Evolutionary conservation across 768 basidiomycete genomes (phyloP).

Genomic region (Tricholoma furcatifolium): DNA sequence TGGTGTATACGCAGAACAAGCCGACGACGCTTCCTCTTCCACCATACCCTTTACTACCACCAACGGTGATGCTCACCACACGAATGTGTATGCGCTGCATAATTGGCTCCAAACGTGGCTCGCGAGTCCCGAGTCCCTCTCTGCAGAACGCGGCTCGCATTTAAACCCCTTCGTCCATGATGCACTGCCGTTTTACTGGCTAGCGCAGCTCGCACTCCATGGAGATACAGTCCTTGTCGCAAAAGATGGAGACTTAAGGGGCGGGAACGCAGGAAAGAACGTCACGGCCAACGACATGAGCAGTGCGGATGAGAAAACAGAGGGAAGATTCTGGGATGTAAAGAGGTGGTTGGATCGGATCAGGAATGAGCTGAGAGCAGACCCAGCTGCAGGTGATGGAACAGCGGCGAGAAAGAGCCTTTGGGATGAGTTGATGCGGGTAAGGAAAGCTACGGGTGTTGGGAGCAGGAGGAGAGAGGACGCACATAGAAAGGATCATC

Average conservation of each 20-base stretch:
- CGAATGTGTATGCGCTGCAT: slow-evolving; percentile 40
- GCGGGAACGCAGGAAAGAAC: background rate
- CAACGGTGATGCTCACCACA: background rate
- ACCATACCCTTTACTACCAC: too few species aligned
- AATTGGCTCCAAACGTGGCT: slow-evolving; percentile 62
- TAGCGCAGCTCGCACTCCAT: slow-evolving; percentile 54
- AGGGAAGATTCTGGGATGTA: slow-evolving; percentile 44
- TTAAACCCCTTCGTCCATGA: slow-evolving; percentile 38
- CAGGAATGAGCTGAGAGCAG: slow-evolving; percentile 41
- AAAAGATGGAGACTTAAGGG: background rate
- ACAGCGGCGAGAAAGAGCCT: slow-evolving; percentile 39
- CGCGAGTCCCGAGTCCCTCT: slow-evolving; percentile 32
- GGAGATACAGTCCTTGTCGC: slow-evolving; percentile 34
- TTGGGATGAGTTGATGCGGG: slow-evolving; percentile 49
- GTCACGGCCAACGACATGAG: background rate
- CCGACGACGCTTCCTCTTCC: slow-evolving; percentile 12
- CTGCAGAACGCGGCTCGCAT: slow-evolving; percentile 21
- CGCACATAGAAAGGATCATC: slow-evolving; percentile 13
- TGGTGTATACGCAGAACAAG: slow-evolving; percentile 31
- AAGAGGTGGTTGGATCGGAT: slow-evolving; percentile 53
- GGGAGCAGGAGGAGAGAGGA: slow-evolving; percentile 11
- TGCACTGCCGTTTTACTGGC: slow-evolving; percentile 62
- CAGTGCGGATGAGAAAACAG: slow-evolving; percentile 20
- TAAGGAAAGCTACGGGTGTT: slow-evolving; percentile 23
- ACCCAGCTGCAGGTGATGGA: slow-evolving; percentile 17